Evolutionary conservation across 202 grass and related monocot species (phyloP), one percentile per base, ranked within the genome.

Genomic region (Musa balbisiana): DNA sequence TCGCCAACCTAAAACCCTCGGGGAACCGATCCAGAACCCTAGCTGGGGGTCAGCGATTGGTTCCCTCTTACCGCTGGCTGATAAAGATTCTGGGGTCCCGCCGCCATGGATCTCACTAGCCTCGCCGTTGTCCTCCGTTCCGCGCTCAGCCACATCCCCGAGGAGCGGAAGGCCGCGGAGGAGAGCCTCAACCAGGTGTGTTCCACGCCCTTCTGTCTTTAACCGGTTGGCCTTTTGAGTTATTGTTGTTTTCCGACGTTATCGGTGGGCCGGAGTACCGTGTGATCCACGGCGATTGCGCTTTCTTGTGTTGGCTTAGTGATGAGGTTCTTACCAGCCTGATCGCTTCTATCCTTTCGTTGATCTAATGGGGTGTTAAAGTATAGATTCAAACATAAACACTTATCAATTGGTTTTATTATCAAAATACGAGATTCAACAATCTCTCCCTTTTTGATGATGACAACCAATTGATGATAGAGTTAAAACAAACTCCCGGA

Each of bases 111-210:
- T 91, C 91, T 98, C 78, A 79, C 69, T 6, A 83, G 83, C 83
- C 86, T 98, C 53, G 83, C 90, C 63, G 71, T 89, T n/a, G 94
- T 98, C 73, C 84, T 98, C 75, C 88, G 90, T 12, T 87, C 88
- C 9, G 90, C 88, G 62, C 90, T 97, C 24, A 97, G 93, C 83
- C 88, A 87, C 69, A 54, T 89, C 55, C 94, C 88, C 0, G 88
- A 98, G 73, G 94, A 98, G 85, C 75, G 94, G 62, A 91, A 93
- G 79, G 87, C 88, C 65, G 94, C 90, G 1, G 90, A 98, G 85
- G 81, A 91, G 81, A 91, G 85, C 81, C 91, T 98, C 71, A 81
- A 93, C 75, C 90, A 98, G 94, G 94, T 93, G 53, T 25, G 68
- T 29, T 16, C 6, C 60, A 72, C 15, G 26, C 5, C 63, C 69